These are phyloP conservation scores for Limnanthes douglasii DNA, from an alignment of 345 rosid species.

Conservation along the genomic window DNA sequence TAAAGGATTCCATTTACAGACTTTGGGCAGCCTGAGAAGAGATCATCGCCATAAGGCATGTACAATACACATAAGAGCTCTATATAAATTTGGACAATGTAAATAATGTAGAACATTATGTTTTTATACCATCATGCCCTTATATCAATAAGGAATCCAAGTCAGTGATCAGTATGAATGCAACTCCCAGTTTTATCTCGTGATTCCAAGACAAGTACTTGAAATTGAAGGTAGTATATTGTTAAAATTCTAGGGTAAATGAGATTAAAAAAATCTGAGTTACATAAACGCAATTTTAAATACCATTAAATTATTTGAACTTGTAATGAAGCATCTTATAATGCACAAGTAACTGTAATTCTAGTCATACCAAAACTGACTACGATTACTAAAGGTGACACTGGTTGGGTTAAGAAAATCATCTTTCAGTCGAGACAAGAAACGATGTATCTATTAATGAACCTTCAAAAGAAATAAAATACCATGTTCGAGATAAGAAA, in stretches of 20 bases:
- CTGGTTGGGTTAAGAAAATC: too few relatives aligned
- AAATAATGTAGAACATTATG: neutral
- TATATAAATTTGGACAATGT: neutral
- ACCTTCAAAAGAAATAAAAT: too few relatives aligned
- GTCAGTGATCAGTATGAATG: conserved; percentile 63
- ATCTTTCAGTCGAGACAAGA: too few relatives aligned
- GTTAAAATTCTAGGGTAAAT: neutral
- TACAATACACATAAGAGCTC: neutral
- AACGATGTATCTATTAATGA: too few relatives aligned
- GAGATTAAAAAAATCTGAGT: conserved; percentile 2
- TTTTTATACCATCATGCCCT: conserved; percentile 87
- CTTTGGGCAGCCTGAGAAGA: conserved; percentile 75
- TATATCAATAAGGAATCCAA: conserved; percentile 88
- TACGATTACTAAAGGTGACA: conserved; percentile 83
- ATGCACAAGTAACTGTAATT: conserved; percentile 80
- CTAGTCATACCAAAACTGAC: conserved; percentile 88
- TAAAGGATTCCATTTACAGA: conserved; percentile 82
- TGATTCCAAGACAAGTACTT: conserved; percentile 80
- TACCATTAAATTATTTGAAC: too few relatives aligned
- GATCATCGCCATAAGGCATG: conserved; percentile 2
- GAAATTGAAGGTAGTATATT: neutral
- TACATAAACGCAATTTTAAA: too few relatives aligned
- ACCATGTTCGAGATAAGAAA: too few relatives aligned
- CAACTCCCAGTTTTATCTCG: conserved; percentile 82
- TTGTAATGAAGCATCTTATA: conserved; percentile 81